Evolutionary conservation across 805 yeast genomes (phyloP).

Genomic region (Metschnikowia lochheadii): DNA sequence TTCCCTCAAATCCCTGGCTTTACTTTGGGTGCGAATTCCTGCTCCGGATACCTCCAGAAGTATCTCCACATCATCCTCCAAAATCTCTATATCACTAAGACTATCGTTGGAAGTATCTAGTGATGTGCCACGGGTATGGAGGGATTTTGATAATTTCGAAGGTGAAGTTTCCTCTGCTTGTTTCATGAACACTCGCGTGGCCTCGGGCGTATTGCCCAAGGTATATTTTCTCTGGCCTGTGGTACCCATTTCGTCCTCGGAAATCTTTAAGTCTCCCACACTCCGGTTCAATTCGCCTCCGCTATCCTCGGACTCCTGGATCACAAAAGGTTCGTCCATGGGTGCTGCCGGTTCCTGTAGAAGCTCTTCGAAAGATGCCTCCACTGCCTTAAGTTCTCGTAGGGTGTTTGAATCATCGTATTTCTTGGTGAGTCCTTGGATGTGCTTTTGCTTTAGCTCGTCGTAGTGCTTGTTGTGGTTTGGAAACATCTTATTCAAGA

Average conservation of each 20-base stretch:
- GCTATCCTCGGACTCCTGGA: conserved; percentile 14
- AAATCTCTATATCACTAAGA: conserved; percentile 10
- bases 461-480: conserved; percentile 8
- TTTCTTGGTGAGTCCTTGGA: conserved; percentile 2
- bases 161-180: conserved; percentile 5
- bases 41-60: conserved; percentile 8
- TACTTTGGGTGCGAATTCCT: neutral
- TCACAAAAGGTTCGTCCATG: conserved; percentile 16
- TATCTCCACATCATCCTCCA: conserved; percentile 10
- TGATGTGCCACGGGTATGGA: neutral
- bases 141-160: neutral
- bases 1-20: neutral
- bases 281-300: conserved; percentile 18
- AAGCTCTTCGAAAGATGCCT: conserved; percentile 1
- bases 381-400: neutral
- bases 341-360: conserved; percentile 11
- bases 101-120: neutral
- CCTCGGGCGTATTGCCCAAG: conserved; percentile 8
- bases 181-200: conserved; percentile 10
- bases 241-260: conserved; percentile 4
- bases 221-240: neutral
- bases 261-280: conserved; percentile 16
- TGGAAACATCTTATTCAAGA: conserved; percentile 11
- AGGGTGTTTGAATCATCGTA: conserved; percentile 3
- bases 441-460: conserved; percentile 1